Percentiles rank a stretch among this genome's conserved stretches.
Conservation (phyloP, 441 rosid species). For the Brassica hybrid region DNA sequence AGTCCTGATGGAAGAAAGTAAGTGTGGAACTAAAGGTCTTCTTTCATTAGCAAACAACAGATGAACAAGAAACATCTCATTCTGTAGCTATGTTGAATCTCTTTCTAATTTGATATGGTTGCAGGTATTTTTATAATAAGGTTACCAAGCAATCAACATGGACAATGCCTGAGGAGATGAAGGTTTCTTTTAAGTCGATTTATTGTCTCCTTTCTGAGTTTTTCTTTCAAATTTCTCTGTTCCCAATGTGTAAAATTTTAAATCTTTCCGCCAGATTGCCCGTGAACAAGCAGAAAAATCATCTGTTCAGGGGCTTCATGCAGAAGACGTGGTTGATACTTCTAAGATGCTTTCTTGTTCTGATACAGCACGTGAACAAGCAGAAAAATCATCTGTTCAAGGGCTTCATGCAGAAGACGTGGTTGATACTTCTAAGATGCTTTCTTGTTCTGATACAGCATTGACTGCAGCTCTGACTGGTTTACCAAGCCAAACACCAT, state of each 20-base stretch:
- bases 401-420: constrained; percentile 52
- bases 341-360: constrained; percentile 47
- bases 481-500: constrained; percentile 52
- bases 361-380: constrained; percentile 54
- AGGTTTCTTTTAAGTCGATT: constrained; percentile 50
- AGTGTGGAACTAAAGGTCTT: constrained; percentile 40
- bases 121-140: constrained; percentile 77
- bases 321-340: constrained; percentile 47
- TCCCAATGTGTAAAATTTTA: constrained; percentile 14
- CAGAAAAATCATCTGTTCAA: constrained; percentile 44
- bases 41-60: constrained; percentile 19
- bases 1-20: constrained; percentile 79
- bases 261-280: constrained; percentile 56
- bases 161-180: constrained; percentile 72
- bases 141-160: constrained; percentile 74
- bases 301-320: constrained; percentile 46
- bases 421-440: constrained; percentile 46
- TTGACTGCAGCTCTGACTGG: constrained; percentile 41
- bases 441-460: constrained; percentile 49
- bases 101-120: constrained; percentile 37
- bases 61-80: constrained; percentile 19
- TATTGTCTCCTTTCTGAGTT: constrained; percentile 18
- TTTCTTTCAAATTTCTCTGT: constrained; percentile 22
- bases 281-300: constrained; percentile 58
- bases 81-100: constrained; percentile 37